Evolutionary conservation across 495 filamentous ascomycete species (phyloP).

Genomic region (Xylaria longipes): DNA sequence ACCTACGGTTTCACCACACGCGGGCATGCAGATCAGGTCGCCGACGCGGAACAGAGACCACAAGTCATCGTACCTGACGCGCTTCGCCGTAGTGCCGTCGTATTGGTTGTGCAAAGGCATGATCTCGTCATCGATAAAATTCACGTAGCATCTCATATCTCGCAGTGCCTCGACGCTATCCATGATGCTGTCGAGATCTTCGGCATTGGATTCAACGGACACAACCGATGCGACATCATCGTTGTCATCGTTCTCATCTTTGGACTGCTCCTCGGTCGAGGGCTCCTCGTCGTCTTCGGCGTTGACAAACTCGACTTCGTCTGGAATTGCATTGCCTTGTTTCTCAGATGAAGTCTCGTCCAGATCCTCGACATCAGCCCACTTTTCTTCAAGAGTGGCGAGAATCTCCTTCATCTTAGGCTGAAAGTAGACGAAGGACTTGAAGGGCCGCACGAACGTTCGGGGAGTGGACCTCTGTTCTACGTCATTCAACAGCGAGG

Average conservation of each 20-base stretch:
- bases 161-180: conserved; percentile 42
- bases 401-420: conserved; percentile 45
- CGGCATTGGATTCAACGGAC: conserved; percentile 38
- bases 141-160: conserved; percentile 44
- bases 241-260: conserved; percentile 24
- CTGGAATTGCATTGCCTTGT: conserved; percentile 23
- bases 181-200: conserved; percentile 38
- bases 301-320: conserved; percentile 34
- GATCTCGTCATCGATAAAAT: conserved; percentile 45
- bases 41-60: conserved; percentile 49
- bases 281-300: conserved; percentile 29
- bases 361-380: conserved; percentile 40
- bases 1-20: conserved; percentile 32
- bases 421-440: conserved; percentile 47
- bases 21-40: conserved; percentile 42
- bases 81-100: conserved; percentile 31
- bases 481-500: conserved; percentile 34
- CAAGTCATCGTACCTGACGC: conserved; percentile 44
- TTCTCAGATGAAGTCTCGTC: conserved; percentile 33
- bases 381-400: conserved; percentile 44
- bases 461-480: conserved; percentile 37
- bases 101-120: conserved; percentile 40
- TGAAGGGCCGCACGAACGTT: conserved; percentile 49
- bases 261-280: not conserved
- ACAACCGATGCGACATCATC: conserved; percentile 33